Base-by-base conservation (phyloP, 768 basidiomycete species). In the Coprinopsis marcescibilis region DNA sequence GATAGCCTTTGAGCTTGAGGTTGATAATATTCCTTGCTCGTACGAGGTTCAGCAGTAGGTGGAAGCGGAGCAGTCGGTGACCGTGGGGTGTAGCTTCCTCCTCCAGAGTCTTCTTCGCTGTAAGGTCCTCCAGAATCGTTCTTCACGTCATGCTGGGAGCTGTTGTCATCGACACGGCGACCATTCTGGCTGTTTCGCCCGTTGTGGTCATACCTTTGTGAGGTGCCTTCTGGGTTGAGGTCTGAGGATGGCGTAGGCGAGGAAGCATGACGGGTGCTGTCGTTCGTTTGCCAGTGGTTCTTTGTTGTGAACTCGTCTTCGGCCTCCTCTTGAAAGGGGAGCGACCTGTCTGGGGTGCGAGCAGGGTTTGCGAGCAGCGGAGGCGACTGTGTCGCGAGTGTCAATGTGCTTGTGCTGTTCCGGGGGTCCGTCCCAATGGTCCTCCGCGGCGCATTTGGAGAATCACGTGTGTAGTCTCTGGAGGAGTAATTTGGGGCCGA, bases 241-340 rank as follows among this genome's bases (percentile, higher is more conserved):
- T 81, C 78, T 11, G 77, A 73, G 7, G 78, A 75, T 3, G 78
- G 75, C 7, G 73, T 72, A 4, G 77, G 76, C 2, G 77, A 77
- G 34, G 65, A 59, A 12, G 65, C 59, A 43, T 57, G 65, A 48
- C 61, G 68, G 33, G 59, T 51, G 34, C 64, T 63, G 44, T 65
- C 63, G 14, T 51, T 56, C 24, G 62, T 57, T 47, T 65, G 61
- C 63, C 65, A 66, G 36, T 63, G 59, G 52, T 64, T 58, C 55
- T 71, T 73, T 20, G 62, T 54, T 2, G 62, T 62, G 14, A 71
- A 64, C 52, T 85, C 83, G 54, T 86, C 85, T 55, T 86, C 84
- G 23, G 74, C 73, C 51, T 86, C 85, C 58, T 88, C 85, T 60
- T 89, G 85, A 2, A 87, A 75, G 15, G 85, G 85, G 20, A 89